A percentile compares a stretch with the other conserved stretches of the same genome.
These are phyloP conservation scores for Phyllosticta paracitricarpa DNA, from an alignment of 2,329 filamentous ascomycete genomes.

Conservation along the genomic window DNA sequence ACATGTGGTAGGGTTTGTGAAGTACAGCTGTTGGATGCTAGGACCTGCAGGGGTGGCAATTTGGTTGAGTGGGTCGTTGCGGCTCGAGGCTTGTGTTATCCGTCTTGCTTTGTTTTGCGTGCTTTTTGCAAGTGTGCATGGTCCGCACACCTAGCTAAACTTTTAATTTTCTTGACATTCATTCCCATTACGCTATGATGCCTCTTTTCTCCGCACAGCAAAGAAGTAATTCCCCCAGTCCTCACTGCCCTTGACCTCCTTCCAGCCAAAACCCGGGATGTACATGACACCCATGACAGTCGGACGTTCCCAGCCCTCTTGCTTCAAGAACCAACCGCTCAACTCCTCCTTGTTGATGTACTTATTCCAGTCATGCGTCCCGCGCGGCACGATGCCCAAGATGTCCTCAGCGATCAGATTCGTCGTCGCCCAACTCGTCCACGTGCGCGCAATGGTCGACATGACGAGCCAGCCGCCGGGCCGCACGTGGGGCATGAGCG, in stretches of 20 bases:
- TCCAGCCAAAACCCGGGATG: constrained; percentile 85
- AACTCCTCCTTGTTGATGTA: constrained; percentile 86
- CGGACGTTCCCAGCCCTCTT: constrained; percentile 32
- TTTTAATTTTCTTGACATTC: too few species aligned
- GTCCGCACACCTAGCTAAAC: too few species aligned
- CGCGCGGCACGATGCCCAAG: constrained; percentile 74
- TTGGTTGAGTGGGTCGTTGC: too few species aligned
- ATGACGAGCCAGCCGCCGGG: constrained; percentile 90
- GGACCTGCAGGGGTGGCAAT: too few species aligned
- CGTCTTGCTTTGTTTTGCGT: too few species aligned
- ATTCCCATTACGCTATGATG: neutral
- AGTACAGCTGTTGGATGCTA: too few species aligned
- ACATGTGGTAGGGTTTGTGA: too few species aligned
- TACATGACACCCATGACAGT: constrained; percentile 75
- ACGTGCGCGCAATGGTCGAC: constrained; percentile 84
- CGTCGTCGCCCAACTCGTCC: constrained; percentile 83
- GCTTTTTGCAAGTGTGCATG: too few species aligned
- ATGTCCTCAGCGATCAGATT: constrained; percentile 87
- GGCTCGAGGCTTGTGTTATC: too few species aligned
- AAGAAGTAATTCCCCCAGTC: constrained; percentile 94
- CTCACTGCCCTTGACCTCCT: constrained; percentile 69
- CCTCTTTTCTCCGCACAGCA: constrained; percentile 52
- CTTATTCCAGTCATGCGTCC: constrained; percentile 94
- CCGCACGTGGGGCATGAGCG: constrained; percentile 63
- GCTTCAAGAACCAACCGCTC: constrained; percentile 35